Evolutionary conservation across 306 rosid genomes (phyloP), one percentile per base, ranked within the genome.

Genomic region (Glycine soja): DNA sequence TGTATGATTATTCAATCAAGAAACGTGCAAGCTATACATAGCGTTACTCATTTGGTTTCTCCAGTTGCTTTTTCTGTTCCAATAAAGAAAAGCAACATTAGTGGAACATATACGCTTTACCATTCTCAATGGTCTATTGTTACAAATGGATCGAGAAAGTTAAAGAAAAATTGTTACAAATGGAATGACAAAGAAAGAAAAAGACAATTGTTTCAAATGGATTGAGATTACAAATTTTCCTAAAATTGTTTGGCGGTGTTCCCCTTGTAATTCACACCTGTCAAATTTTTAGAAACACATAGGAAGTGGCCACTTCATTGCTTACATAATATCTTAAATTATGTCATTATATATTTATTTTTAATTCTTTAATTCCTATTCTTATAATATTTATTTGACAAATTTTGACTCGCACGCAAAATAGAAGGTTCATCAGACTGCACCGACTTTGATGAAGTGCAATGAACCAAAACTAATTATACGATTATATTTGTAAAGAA

Each of bases 1-100:
- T 24, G 30, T 24, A 24, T 24, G 2, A 24, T 24, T 24, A 24
- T 24, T 24, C 30, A 24, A 24, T 1, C 30, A 24, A 47, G 63
- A 71, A 71, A 59, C 83, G 83, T 71, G 83, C 69, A 59, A 71
- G 72, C n/a, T 46, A 58, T 16, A 46, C 47, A 79, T 47, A 43
- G 40, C 46, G 3, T 57, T 45, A 15, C 19, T 51, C 47, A 9
- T 45, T n/a, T 43, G 7, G 63, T 78, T 78, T 66, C 67, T 58
- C 63, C 52, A 16, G 10, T 46, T 48, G 48, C n/a, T 70, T n/a
- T n/a, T n/a, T 79, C 54, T 45, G 30, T 9, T 59, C 11, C 19
- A 34, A 34, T 46, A 6, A 47, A 1, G n/a, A 34, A 57, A 80
- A 38, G 8, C 52, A 46, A 58, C 83, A 67, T 1, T n/a, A 15